Percentiles rank a stretch among this genome's conserved stretches.
These are phyloP conservation scores for Brassica rapa DNA, from an alignment of 345 rosid species.

Conservation along the genomic window DNA sequence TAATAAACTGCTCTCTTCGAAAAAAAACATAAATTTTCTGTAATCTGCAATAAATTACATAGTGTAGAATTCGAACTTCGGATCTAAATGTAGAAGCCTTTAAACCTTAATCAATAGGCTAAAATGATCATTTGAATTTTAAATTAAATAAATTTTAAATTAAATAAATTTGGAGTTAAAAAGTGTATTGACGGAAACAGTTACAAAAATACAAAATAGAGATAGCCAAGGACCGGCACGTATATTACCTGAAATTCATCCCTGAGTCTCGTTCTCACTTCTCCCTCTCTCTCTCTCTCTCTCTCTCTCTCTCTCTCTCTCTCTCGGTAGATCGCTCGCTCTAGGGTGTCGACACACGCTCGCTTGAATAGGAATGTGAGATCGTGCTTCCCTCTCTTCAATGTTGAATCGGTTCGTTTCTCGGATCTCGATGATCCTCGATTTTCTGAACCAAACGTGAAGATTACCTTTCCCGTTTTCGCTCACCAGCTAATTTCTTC, in stretches of 20 bases:
- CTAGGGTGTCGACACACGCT: constrained; percentile 24
- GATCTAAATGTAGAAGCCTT: too few species aligned
- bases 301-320: constrained; percentile 39
- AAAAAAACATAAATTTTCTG: too few species aligned
- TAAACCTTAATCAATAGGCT: too few species aligned
- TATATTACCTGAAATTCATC: constrained; percentile 38
- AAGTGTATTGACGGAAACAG: constrained; percentile 17
- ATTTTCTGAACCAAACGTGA: constrained; percentile 38
- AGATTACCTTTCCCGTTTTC: constrained; percentile 11
- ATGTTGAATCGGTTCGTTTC: constrained; percentile 40
- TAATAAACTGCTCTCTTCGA: too few species aligned
- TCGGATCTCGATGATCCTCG: constrained; percentile 46
- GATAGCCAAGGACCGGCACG: constrained; percentile 36
- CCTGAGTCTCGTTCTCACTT: not conserved
- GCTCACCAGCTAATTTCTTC: constrained; percentile 14
- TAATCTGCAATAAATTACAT: too few species aligned
- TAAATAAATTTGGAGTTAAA: not conserved
- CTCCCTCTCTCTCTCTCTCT: constrained; percentile 39
- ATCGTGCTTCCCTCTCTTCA: constrained; percentile 18
- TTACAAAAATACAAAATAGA: constrained; percentile 18
- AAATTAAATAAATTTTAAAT: not conserved
- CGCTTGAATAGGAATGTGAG: constrained; percentile 13
- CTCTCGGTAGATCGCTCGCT: constrained; percentile 24
- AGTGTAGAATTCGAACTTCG: too few species aligned
- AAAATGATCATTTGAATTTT: not conserved